These are phyloP conservation scores for Aureobasidium leucospermi DNA, from an alignment of 2,329 filamentous ascomycete species.

Conservation along the genomic window DNA sequence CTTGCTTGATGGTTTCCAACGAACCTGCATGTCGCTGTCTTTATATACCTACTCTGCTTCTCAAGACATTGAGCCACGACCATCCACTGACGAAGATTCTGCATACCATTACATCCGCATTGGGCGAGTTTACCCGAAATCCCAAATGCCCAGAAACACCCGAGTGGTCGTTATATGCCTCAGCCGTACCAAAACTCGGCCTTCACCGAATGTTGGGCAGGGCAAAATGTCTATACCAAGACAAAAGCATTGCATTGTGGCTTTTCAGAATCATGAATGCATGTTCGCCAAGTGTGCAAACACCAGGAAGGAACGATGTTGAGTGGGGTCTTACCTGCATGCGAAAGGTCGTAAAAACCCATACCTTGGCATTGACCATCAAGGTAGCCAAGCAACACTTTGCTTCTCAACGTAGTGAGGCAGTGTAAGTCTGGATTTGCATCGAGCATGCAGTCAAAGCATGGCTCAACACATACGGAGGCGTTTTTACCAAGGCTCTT, in stretches of 20 bases:
- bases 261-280: neutral
- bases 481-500: slow-evolving; percentile 6
- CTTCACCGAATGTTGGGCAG: neutral
- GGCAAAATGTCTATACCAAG: neutral
- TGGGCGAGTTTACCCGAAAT: neutral
- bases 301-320: neutral
- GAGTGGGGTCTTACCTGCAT: neutral
- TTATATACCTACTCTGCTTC: neutral
- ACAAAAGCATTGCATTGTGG: neutral
- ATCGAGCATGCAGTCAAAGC: neutral
- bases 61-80: neutral
- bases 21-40: neutral
- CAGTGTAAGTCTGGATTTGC: neutral
- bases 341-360: neutral
- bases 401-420: neutral
- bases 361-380: slow-evolving; percentile 12
- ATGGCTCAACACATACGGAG: neutral
- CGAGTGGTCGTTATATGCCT: neutral
- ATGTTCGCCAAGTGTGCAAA: neutral
- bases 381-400: slow-evolving; percentile 11
- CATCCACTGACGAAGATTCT: neutral
- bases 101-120: neutral
- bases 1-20: neutral
- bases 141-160: slow-evolving; percentile 6
- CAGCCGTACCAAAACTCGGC: neutral